Percentiles rank a stretch among this genome's conserved stretches.
Conservation (phyloP, 176 grass and related monocot genomes). For the Zoysia pacifica region DNA sequence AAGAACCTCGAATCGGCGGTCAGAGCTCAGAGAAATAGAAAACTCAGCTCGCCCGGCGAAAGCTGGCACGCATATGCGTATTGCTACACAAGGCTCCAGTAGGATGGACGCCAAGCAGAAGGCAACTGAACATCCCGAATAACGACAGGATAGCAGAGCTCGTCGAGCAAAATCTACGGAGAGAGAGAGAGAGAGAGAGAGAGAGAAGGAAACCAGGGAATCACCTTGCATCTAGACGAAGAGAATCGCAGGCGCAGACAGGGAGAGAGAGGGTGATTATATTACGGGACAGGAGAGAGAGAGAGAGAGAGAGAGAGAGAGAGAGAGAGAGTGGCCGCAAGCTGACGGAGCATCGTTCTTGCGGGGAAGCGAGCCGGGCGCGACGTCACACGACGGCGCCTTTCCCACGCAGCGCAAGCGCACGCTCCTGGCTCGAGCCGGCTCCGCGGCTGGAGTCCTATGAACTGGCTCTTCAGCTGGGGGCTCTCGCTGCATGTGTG, state of each 20-base stretch:
- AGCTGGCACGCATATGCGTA: neutral
- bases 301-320: neutral
- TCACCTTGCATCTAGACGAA: slow-evolving; percentile 41
- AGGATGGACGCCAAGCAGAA: neutral
- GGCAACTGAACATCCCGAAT: neutral
- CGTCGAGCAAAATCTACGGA: neutral
- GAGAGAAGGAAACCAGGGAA: neutral
- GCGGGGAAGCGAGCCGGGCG: neutral
- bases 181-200: neutral
- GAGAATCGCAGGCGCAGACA: neutral
- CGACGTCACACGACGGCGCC: slow-evolving; percentile 24
- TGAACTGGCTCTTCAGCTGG: neutral
- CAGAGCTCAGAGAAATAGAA: neutral
- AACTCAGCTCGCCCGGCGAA: neutral
- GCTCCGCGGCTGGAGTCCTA: neutral
- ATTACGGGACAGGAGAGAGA: neutral
- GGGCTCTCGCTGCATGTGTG: slow-evolving; percentile 2
- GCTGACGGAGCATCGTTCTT: slow-evolving; percentile 1
- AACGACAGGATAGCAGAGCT: neutral
- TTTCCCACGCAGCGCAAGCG: neutral
- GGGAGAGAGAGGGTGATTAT: slow-evolving; percentile 23
- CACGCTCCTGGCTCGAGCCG: slow-evolving; percentile 12
- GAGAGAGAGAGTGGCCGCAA: neutral
- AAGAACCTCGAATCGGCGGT: neutral
- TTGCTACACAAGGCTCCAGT: neutral